Percentiles rank a stretch among this genome's conserved stretches.
phyloP scores from a whole-genome alignment of 1,139 yeast species.

The Candida tetrigidarum region DNA sequence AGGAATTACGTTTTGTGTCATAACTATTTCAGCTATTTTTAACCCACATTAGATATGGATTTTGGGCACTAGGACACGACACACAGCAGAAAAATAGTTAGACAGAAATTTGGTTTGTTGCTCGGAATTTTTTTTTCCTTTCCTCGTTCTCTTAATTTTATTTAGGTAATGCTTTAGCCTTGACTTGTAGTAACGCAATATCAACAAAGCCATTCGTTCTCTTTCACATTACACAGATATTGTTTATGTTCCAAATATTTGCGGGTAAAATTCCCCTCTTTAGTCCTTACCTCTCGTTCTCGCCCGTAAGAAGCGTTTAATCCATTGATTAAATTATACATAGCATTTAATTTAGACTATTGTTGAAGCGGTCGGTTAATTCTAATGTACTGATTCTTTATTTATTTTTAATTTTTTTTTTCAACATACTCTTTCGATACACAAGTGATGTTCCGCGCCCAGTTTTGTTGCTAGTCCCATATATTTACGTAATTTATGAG shows the following conservation, averaged over 20 bases:
- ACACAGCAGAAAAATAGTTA: background rate
- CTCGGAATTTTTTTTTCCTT: too few species aligned
- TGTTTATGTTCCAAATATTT: too few species aligned
- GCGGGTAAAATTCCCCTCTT: background rate
- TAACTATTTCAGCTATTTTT: background rate
- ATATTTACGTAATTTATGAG: background rate
- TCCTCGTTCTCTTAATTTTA: too few species aligned
- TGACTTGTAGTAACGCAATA: too few species aligned
- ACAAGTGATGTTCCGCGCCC: constrained; percentile 1
- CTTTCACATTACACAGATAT: too few species aligned
- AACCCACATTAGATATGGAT: background rate
- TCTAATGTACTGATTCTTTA: too few species aligned
- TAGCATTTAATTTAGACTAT: too few species aligned
- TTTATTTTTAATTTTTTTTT: background rate
- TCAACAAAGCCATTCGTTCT: too few species aligned
- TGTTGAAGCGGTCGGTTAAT: too few species aligned
- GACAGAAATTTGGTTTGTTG: background rate
- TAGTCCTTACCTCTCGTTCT: too few species aligned
- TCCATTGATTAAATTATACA: too few species aligned
- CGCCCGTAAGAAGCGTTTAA: background rate
- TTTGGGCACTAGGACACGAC: background rate
- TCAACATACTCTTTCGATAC: constrained; percentile 6
- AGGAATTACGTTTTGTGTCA: background rate
- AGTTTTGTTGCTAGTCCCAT: background rate
- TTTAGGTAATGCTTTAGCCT: too few species aligned